Base-by-base conservation (phyloP, 495 filamentous ascomycete species). In the Glutinoglossum americanum region DNA sequence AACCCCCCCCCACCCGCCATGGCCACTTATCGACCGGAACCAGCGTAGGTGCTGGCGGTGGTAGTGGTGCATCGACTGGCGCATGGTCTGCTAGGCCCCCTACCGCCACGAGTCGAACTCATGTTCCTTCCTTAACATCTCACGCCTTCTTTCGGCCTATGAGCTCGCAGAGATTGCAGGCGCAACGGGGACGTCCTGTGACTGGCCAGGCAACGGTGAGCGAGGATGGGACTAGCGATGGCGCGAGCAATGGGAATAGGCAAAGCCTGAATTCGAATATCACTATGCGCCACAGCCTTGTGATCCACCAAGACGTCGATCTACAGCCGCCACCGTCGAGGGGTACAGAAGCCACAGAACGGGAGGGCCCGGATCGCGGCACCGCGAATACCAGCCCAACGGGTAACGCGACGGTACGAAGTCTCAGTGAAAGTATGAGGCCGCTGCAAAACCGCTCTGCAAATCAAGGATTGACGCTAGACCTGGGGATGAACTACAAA, bases 111-210 rank as follows among this genome's bases (percentile, higher is more conserved):
- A 87, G 84, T 66, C 77, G 81, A 64, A 89, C 85, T 19, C 92
- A 98, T 73, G 90, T 94, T 37, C 89, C 92, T 8, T 85, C 84
- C 0, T 71, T 98, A 30, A 81, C 88, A 8, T 87, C 88, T 15
- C 83, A 89, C 61, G 90, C 84, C 21, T 97, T 98, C 68, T 95
- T 95, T 63, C 82, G 83, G 9, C 92, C 92, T 19, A 94, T 98
- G 92, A 96, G 89, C 70, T 93, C 88, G 25, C 89, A 96, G 68
- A 80, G 86, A 65, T 73, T 96, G 53, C 92, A 98, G 68, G 89
- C 88, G 55, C 93, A 97, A 66, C 74, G 80, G 51, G 73, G 76
- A 27, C 71, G 77, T 13, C 60, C 65, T 60, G 74, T 65, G 57
- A 71, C 69, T 60, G 73, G 65, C 48, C 69, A 66, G 39, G 66